Conservation (phyloP, 352 stramenopile species). For the Lagenidium giganteum region DNA sequence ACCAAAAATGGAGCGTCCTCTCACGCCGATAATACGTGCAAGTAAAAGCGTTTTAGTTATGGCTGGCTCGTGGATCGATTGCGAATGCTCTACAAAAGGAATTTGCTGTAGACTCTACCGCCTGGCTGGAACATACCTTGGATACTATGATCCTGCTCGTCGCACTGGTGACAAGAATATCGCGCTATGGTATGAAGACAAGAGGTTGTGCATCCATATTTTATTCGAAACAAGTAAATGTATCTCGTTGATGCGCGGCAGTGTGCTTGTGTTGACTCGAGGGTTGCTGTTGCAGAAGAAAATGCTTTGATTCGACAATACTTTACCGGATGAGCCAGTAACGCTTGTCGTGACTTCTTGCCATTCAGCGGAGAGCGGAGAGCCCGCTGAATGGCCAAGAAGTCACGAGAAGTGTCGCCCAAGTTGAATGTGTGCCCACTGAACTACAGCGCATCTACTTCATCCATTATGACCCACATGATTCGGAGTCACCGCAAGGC, state of each 20-base stretch:
- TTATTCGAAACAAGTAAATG: background rate
- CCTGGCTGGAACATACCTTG: slow-evolving; percentile 5
- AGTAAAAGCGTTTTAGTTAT: no score
- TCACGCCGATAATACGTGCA: no score
- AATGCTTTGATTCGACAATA: background rate
- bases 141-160: slow-evolving; percentile 7
- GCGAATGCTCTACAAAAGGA: slow-evolving; percentile 6
- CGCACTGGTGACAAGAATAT: background rate
- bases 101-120: background rate
- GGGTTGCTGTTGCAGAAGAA: background rate
- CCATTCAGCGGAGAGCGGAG: no score
- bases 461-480: background rate
- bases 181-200: background rate
- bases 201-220: background rate
- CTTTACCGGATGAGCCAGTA: background rate
- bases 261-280: background rate
- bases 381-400: background rate
- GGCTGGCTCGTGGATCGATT: slow-evolving; percentile 7
- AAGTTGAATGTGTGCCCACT: slow-evolving; percentile 1
- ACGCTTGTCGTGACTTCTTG: no score
- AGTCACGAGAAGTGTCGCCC: background rate
- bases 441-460: background rate
- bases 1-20: no score
- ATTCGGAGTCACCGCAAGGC: background rate
- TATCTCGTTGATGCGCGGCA: background rate